Conservation (phyloP, 306 rosid species). For the Fagus crenata region DNA sequence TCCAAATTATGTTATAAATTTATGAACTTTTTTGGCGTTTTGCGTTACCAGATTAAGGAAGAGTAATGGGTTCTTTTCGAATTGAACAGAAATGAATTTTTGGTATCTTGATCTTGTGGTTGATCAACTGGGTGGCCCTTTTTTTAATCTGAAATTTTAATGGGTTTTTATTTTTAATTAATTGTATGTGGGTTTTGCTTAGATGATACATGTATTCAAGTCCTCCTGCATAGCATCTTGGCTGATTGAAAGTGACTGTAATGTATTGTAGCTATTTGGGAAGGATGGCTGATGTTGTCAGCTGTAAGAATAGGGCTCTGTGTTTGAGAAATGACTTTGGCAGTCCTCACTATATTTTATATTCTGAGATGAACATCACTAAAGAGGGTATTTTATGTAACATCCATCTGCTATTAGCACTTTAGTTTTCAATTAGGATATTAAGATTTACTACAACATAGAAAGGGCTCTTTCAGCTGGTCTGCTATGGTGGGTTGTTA, state of each 20-base stretch:
- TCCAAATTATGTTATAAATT: background rate
- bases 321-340: background rate
- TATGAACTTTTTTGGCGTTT: background rate
- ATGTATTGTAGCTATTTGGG: background rate
- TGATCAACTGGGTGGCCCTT: background rate
- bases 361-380: background rate
- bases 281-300: background rate
- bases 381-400: too few relatives aligned
- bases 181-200: background rate
- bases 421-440: background rate
- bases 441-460: too few relatives aligned
- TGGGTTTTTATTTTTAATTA: conserved; percentile 5
- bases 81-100: background rate
- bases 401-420: background rate
- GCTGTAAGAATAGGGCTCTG: background rate
- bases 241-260: background rate
- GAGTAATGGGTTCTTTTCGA: conserved; percentile 7
- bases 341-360: background rate
- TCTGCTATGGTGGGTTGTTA: background rate
- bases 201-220: background rate
- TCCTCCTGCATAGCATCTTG: background rate
- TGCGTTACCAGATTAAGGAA: background rate
- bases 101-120: background rate
- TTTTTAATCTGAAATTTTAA: background rate
- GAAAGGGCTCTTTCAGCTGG: background rate